These are phyloP conservation scores for Botryosphaeria dothidea DNA, from an alignment of 2,329 filamentous ascomycete genomes.

Conservation along the genomic window DNA sequence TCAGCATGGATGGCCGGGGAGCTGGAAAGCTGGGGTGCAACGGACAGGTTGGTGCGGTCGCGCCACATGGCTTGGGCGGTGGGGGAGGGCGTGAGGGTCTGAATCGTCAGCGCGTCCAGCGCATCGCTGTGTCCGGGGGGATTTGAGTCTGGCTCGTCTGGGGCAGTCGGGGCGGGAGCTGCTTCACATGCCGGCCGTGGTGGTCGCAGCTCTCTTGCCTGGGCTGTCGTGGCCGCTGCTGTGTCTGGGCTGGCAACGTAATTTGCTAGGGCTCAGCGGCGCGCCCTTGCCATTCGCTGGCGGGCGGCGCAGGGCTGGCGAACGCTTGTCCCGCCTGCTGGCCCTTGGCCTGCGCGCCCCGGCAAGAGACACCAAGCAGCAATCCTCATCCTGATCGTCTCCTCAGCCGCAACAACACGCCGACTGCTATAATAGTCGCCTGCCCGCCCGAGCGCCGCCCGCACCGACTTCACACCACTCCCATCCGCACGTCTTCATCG, in stretches of 20 bases:
- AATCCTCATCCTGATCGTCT: constrained; percentile 17
- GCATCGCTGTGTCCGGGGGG: constrained; percentile 10
- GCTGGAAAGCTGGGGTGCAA: constrained; percentile 20
- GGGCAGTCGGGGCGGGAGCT: constrained; percentile 1
- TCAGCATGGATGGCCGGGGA: constrained; percentile 31
- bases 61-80: constrained; percentile 73
- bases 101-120: constrained; percentile 22
- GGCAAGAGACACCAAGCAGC: constrained; percentile 15
- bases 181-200: constrained; percentile 16
- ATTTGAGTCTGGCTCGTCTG: not conserved
- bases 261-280: constrained; percentile 13
- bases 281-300: constrained; percentile 6
- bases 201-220: not conserved
- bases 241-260: constrained; percentile 7
- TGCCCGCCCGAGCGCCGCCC: not conserved
- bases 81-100: constrained; percentile 34
- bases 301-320: constrained; percentile 17
- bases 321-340: constrained; percentile 17
- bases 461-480: not conserved
- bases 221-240: not conserved
- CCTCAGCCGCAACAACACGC: constrained; percentile 15
- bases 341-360: constrained; percentile 10
- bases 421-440: constrained; percentile 9
- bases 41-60: constrained; percentile 97
- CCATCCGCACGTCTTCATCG: not conserved